phyloP scores from a whole-genome alignment of 1,284 basidiomycete genomes.

The Inonotus obliquus region DNA sequence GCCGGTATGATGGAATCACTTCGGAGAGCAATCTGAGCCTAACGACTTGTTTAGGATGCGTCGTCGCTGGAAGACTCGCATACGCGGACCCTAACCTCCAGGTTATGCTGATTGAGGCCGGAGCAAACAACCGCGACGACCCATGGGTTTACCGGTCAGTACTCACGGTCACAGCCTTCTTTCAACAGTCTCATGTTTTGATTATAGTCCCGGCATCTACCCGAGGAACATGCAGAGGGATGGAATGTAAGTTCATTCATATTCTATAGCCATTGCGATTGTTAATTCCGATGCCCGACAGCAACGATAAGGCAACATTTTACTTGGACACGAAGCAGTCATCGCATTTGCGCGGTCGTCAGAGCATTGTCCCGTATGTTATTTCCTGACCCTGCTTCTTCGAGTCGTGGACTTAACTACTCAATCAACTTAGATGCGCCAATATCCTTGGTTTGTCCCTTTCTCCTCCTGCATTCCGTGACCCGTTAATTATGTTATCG shows the following conservation, averaged over 20 bases:
- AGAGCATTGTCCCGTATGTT: slow-evolving; percentile 61
- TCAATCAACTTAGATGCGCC: slow-evolving; percentile 43
- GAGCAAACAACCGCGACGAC: slow-evolving; percentile 68
- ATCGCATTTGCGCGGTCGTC: slow-evolving; percentile 53
- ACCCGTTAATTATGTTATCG: slow-evolving; percentile 1
- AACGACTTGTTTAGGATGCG: slow-evolving; percentile 31
- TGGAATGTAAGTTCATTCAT: slow-evolving; percentile 44
- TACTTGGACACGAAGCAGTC: slow-evolving; percentile 59
- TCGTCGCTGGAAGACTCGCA: slow-evolving; percentile 63
- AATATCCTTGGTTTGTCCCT: slow-evolving; percentile 53
- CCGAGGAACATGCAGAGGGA: slow-evolving; percentile 66
- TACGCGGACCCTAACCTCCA: slow-evolving; percentile 68
- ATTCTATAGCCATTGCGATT: background rate
- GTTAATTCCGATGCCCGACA: slow-evolving; percentile 22
- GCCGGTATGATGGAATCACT: slow-evolving; percentile 35
- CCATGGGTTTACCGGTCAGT: slow-evolving; percentile 63
- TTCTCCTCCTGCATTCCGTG: background rate
- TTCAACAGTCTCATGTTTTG: background rate
- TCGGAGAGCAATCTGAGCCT: background rate
- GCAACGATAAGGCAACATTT: slow-evolving; percentile 71
- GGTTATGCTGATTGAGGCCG: slow-evolving; percentile 72
- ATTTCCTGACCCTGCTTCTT: background rate
- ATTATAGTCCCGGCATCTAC: slow-evolving; percentile 55
- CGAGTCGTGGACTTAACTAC: background rate
- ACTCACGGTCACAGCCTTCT: background rate